phyloP scores from a whole-genome alignment of 345 rosid genomes.

The Eutrema yunnanense region DNA sequence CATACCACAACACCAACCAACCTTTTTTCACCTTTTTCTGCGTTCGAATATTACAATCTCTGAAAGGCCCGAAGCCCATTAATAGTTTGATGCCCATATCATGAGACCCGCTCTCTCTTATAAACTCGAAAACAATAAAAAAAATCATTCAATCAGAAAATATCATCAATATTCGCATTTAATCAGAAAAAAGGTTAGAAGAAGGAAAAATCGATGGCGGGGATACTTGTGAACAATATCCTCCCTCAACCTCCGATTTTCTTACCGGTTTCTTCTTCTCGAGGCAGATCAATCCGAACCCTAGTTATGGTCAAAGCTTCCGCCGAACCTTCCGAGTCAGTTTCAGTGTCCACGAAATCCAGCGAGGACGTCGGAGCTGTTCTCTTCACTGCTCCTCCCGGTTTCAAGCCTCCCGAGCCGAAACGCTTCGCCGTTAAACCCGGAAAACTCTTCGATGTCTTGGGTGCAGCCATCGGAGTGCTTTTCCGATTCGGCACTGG shows the following conservation, averaged over 20 bases:
- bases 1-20: too few relatives aligned
- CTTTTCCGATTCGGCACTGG: constrained; percentile 77
- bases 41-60: too few relatives aligned
- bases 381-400: constrained; percentile 27
- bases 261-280: constrained; percentile 27
- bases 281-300: constrained; percentile 22
- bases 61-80: too few relatives aligned
- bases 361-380: constrained; percentile 21
- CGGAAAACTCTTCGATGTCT: constrained; percentile 51
- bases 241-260: constrained; percentile 38
- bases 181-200: not conserved
- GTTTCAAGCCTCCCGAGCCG: constrained; percentile 56
- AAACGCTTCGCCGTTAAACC: constrained; percentile 54
- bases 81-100: too few relatives aligned
- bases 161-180: not conserved
- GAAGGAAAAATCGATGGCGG: constrained; percentile 41
- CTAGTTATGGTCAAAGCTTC: constrained; percentile 41
- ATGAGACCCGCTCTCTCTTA: too few relatives aligned
- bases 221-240: constrained; percentile 44
- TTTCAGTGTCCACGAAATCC: constrained; percentile 33
- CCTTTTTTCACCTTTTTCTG: too few relatives aligned
- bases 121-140: too few relatives aligned
- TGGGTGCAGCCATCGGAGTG: constrained; percentile 66
- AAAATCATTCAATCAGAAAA: too few relatives aligned
- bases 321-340: constrained; percentile 34